Evolutionary conservation across 2,329 filamentous ascomycete species (phyloP), one percentile per base, ranked within the genome.

Genomic region (Colletotrichum sp.): DNA sequence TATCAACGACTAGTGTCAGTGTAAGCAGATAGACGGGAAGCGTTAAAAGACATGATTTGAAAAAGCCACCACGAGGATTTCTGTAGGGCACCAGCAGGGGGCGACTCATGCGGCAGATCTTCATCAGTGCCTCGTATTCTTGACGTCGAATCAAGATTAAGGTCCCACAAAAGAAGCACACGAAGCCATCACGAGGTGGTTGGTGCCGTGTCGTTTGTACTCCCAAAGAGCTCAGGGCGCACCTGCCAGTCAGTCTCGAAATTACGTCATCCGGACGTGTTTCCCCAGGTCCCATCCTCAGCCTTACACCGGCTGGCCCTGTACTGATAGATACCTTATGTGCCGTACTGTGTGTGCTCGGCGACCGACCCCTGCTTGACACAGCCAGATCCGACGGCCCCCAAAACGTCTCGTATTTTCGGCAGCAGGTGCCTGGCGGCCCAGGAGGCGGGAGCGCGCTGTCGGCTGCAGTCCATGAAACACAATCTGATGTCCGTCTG

Each of bases 41-140:
- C 75, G 71, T 75, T 75, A 71, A 75, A 75, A 76, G 66, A 76
- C 30, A 75, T 76, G 66, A 75, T 75, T 75, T 75, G n/a, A 71
- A 63, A 70, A 15, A 48, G 24, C 32, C n/a, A 15, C 32, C 4
- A n/a, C 6, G 59, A 30, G 28, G n/a, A n/a, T n/a, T 13, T 1
- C 15, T 62, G 7, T 48, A 18, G 15, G 16, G 18, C 24, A 13
- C 15, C 34, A 28, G 44, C 10, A 48, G 44, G 44, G n/a, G 44
- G 44, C 44, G n/a, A 48, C 44, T 48, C n/a, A 39, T 22, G 18
- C 62, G 22, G 62, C 32, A 64, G 62, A 36, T 36, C 22, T 22
- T 64, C 62, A 39, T 44, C 62, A 39, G 8, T 22, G 62, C n/a
- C 34, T 64, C 62, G 34, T 39, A 64, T 64, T 28, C 55, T 16